These are phyloP conservation scores for Apodospora peruviana DNA, from an alignment of 495 filamentous ascomycete genomes.

Conservation along the genomic window DNA sequence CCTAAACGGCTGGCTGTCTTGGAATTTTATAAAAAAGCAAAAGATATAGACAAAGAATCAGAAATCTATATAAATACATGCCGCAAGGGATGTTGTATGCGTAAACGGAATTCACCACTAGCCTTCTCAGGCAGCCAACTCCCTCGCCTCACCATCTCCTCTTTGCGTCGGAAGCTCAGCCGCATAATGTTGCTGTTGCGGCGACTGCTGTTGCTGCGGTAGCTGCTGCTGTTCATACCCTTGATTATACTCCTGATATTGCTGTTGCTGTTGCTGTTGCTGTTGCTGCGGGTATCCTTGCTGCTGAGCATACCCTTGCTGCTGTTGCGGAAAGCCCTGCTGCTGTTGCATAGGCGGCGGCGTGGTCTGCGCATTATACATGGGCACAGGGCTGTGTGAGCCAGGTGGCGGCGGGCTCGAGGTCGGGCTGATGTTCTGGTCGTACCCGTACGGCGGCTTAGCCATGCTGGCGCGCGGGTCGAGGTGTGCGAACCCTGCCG, in stretches of 20 bases:
- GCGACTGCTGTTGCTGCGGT: neutral
- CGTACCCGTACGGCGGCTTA: conserved; percentile 7
- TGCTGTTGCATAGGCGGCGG: conserved; percentile 2
- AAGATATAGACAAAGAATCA: too few relatives aligned
- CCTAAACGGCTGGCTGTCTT: too few relatives aligned
- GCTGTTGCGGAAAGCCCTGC: neutral
- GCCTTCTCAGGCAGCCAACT: conserved; percentile 13
- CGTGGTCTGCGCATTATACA: conserved; percentile 2
- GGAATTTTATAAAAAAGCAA: too few relatives aligned
- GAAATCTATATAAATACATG: too few relatives aligned
- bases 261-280: neutral
- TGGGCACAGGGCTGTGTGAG: conserved; percentile 4
- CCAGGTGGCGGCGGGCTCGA: conserved; percentile 12
- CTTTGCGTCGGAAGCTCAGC: conserved; percentile 18
- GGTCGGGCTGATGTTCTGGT: conserved; percentile 1
- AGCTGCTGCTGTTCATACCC: neutral
- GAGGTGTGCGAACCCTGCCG: neutral
- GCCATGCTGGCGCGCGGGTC: conserved; percentile 14
- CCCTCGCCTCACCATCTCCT: conserved; percentile 19
- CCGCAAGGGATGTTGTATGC: too few relatives aligned
- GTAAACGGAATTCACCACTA: too few relatives aligned
- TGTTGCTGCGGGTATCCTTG: conserved; percentile 1
- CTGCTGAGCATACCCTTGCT: neutral
- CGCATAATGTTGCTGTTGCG: conserved; percentile 4
- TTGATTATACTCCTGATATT: neutral